phyloP scores from a whole-genome alignment of 805 yeast species.

The Sugiyamaella mastotermitis region DNA sequence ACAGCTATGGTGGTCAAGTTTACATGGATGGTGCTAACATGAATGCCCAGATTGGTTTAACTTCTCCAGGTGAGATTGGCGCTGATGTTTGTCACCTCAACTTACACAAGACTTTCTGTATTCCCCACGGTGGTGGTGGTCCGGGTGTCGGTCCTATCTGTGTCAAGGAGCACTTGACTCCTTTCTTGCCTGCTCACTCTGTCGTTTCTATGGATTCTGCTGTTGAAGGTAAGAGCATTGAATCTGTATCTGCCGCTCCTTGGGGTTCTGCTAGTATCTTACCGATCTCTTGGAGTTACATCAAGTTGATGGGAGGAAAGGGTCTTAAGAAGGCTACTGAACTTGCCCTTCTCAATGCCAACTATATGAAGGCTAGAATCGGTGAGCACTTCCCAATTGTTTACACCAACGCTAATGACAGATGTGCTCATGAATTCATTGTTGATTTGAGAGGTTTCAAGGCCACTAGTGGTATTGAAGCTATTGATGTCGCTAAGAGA shows the following conservation, averaged over 20 bases:
- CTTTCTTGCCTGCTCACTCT: slow-evolving; percentile 77
- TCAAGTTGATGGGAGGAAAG: slow-evolving; percentile 84
- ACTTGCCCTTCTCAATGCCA: slow-evolving; percentile 90
- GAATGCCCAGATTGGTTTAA: slow-evolving; percentile 98
- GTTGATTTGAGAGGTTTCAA: slow-evolving; percentile 85
- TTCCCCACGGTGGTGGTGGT: slow-evolving; percentile 99
- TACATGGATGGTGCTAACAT: slow-evolving; percentile 98
- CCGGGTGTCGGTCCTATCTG: slow-evolving; percentile 99
- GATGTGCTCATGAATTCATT: slow-evolving; percentile 96
- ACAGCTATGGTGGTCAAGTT: slow-evolving; percentile 86
- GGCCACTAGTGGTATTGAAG: slow-evolving; percentile 68
- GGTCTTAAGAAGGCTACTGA: slow-evolving; percentile 84
- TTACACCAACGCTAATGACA: slow-evolving; percentile 60
- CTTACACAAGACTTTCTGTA: slow-evolving; percentile 94
- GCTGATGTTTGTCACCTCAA: slow-evolving; percentile 98
- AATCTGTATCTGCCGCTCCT: slow-evolving; percentile 87
- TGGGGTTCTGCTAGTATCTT: slow-evolving; percentile 91
- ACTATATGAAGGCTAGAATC: slow-evolving; percentile 84
- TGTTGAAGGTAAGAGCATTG: slow-evolving; percentile 35
- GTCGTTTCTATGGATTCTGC: slow-evolving; percentile 48
- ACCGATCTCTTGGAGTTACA: slow-evolving; percentile 91
- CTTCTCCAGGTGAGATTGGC: slow-evolving; percentile 95
- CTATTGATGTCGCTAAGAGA: slow-evolving; percentile 94
- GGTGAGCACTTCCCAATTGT: slow-evolving; percentile 66
- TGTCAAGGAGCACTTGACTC: slow-evolving; percentile 73